Conservation (phyloP, 495 filamentous ascomycete genomes). For the Aspergillus bertholletiae region DNA sequence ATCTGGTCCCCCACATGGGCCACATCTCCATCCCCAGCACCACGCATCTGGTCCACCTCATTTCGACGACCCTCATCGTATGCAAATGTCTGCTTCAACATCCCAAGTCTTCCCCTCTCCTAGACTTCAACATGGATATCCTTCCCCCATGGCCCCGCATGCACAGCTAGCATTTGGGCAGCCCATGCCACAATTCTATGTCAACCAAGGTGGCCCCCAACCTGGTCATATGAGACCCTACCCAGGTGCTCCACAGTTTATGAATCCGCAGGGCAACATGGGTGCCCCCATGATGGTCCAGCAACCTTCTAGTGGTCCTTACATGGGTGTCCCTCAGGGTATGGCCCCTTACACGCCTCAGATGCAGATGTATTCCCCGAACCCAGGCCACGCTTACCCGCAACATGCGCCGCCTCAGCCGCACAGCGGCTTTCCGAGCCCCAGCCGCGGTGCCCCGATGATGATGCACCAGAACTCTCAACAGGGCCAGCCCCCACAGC, state of each 20-base stretch:
- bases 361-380: conserved; percentile 73
- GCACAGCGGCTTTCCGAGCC: conserved; percentile 80
- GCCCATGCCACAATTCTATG: conserved; percentile 65
- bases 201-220: conserved; percentile 60
- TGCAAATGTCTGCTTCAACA: conserved; percentile 77
- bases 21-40: conserved; percentile 62
- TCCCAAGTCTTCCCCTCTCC: conserved; percentile 78
- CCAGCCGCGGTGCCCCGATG: conserved; percentile 70
- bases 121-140: conserved; percentile 68
- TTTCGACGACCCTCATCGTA: conserved; percentile 76
- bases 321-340: conserved; percentile 50
- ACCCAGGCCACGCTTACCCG: conserved; percentile 62
- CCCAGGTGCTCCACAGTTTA: conserved; percentile 57
- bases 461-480: conserved; percentile 84
- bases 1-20: conserved; percentile 58
- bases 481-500: conserved; percentile 59
- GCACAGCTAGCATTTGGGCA: conserved; percentile 70
- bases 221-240: conserved; percentile 40
- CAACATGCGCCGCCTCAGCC: conserved; percentile 59
- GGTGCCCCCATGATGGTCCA: conserved; percentile 83
- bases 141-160: conserved; percentile 63
- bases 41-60: conserved; percentile 60
- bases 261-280: conserved; percentile 59
- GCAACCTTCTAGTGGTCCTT: conserved; percentile 58
- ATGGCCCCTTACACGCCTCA: conserved; percentile 61